phyloP scores from a whole-genome alignment of 2,329 filamentous ascomycete genomes.

The Ophiostoma sp. region DNA sequence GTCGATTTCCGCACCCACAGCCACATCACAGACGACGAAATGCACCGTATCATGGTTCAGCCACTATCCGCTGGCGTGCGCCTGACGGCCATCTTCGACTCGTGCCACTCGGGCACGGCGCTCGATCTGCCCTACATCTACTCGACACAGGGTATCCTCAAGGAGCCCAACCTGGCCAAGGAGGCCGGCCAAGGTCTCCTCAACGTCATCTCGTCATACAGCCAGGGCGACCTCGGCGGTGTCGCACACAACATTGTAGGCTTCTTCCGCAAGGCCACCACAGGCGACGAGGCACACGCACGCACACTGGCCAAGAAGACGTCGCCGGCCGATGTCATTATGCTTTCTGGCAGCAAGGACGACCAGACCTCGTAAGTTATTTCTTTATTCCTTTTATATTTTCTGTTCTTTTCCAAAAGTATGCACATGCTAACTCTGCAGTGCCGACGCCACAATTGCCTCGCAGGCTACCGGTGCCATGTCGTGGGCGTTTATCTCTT shows the following conservation, averaged over 20 bases:
- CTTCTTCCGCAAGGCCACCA: slow-evolving; percentile 81
- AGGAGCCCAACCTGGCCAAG: slow-evolving; percentile 75
- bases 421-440: slow-evolving; percentile 35
- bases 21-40: slow-evolving; percentile 73
- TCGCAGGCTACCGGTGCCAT: slow-evolving; percentile 93
- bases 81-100: slow-evolving; percentile 76
- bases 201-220: slow-evolving; percentile 70
- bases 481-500: slow-evolving; percentile 93
- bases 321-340: slow-evolving; percentile 88
- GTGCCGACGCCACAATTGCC: slow-evolving; percentile 82
- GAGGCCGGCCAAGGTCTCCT: slow-evolving; percentile 70
- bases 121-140: slow-evolving; percentile 76
- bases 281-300: slow-evolving; percentile 67
- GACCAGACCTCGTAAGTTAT: slow-evolving; percentile 74
- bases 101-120: slow-evolving; percentile 72
- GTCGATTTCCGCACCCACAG: slow-evolving; percentile 71
- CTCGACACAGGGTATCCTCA: slow-evolving; percentile 72
- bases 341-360: slow-evolving; percentile 97
- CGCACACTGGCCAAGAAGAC: slow-evolving; percentile 84
- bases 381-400: slow-evolving; percentile 13
- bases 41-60: slow-evolving; percentile 71
- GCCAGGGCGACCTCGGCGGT: slow-evolving; percentile 74
- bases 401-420: no score
- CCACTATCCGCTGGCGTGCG: slow-evolving; percentile 78
- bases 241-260: slow-evolving; percentile 76